Conservation (phyloP, 345 rosid species). For the Erodium maritimum region DNA sequence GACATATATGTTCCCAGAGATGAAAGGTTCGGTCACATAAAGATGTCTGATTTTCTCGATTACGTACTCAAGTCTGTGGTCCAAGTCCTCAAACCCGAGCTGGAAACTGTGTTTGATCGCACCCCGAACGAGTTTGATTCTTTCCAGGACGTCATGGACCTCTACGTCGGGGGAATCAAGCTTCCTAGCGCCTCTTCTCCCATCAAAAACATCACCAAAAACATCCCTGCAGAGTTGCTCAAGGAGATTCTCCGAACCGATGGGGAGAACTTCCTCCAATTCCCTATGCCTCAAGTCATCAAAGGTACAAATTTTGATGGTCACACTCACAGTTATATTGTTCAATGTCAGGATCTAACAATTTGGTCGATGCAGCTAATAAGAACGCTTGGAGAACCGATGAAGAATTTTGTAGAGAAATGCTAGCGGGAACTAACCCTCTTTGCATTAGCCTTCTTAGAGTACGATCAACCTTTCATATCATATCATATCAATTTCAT, state of each 20-base stretch:
- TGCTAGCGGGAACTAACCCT: too few species aligned
- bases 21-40: conserved; percentile 53
- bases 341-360: too few species aligned
- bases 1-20: conserved; percentile 72
- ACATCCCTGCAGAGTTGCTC: conserved; percentile 62
- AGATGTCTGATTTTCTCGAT: conserved; percentile 70
- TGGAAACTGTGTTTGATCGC: conserved; percentile 49
- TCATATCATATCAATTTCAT: too few species aligned
- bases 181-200: conserved; percentile 19
- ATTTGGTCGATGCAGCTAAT: conserved; percentile 18
- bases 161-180: conserved; percentile 51
- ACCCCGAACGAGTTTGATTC: conserved; percentile 64
- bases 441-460: too few species aligned
- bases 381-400: conserved; percentile 52
- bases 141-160: conserved; percentile 44
- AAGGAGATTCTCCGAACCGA: conserved; percentile 59
- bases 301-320: conserved; percentile 27
- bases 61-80: conserved; percentile 46
- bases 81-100: conserved; percentile 54
- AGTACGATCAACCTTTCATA: too few species aligned
- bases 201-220: conserved; percentile 31
- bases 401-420: conserved; percentile 51
- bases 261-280: conserved; percentile 50
- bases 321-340: too few species aligned
- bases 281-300: conserved; percentile 63